Conservation (phyloP, 768 basidiomycete genomes). For the Leccinellum albellum region DNA sequence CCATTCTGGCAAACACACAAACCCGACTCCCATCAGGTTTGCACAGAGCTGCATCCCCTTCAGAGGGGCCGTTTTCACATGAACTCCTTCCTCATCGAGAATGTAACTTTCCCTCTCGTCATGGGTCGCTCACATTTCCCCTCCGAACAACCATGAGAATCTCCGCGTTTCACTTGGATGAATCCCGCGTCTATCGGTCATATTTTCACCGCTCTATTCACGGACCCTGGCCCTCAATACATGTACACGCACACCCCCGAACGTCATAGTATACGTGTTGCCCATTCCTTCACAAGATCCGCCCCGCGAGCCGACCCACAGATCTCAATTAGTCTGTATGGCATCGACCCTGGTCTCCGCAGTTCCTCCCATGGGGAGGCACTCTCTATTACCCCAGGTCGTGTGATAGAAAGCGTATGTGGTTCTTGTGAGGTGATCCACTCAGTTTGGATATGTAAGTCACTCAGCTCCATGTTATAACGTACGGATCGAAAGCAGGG, state of each 20-base stretch:
- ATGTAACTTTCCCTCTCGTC: conserved; percentile 11
- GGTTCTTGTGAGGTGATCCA: conserved; percentile 8
- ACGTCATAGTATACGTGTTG: conserved; percentile 18
- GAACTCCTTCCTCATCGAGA: conserved; percentile 7
- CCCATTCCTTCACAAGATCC: conserved; percentile 27
- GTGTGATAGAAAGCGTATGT: conserved; percentile 18
- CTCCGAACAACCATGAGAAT: conserved; percentile 15
- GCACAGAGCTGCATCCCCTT: not conserved
- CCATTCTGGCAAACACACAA: not conserved
- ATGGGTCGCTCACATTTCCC: conserved; percentile 3
- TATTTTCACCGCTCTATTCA: conserved; percentile 17
- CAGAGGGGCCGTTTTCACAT: conserved; percentile 10
- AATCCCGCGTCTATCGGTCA: conserved; percentile 5
- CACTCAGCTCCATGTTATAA: not conserved
- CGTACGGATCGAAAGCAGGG: conserved; percentile 3
- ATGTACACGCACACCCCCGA: not conserved
- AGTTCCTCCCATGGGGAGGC: conserved; percentile 19
- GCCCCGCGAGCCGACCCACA: conserved; percentile 6
- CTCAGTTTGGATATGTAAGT: not conserved
- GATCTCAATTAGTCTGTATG: conserved; percentile 15
- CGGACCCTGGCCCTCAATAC: conserved; percentile 2
- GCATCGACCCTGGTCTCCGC: conserved; percentile 16
- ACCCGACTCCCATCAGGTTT: conserved; percentile 1
- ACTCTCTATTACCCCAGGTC: conserved; percentile 30
- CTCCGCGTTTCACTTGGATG: conserved; percentile 5